Base-by-base conservation (phyloP, 257 asterid genomes). In the Apocynum venetum region DNA sequence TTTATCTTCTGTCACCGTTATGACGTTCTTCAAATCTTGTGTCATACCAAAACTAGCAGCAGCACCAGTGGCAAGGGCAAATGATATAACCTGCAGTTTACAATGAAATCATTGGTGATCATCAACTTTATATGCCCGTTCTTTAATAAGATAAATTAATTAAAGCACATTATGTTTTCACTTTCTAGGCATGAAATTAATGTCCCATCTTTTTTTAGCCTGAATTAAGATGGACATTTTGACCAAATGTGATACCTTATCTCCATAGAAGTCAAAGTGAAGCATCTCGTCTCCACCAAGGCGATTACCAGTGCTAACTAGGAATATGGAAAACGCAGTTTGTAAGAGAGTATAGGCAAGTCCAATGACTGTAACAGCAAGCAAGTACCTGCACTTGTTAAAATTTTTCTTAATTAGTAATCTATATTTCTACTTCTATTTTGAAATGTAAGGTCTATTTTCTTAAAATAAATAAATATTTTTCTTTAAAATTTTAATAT, bases 21-120 rank as follows among this genome's bases (percentile, higher is more conserved):
- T 11, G 0, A 41, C 0, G 31, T 8, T 71, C 81, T 73, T 86
- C 11, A 83, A 51, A 41, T 87, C 91, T 44, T 77, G 60, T 8
- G 89, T 84, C 84, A 84, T 49, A 2, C 89, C 91, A 73, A 85
- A 82, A 51, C 89, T 82, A 1, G 91, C 90, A 0, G 91, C 91
- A 1, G 87, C 87, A 2, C 88, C 91, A 0, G 90, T 79, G 0
- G 80, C 87, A 10, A 89, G 71, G 3, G 82, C 17, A 55, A 76
- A 87, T n/a, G 91, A 77, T 14, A 82, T 71, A 13, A 76, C 66
- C 92, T 89, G 78, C 81, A 25, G 31, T 25, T 25, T 25, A 25
- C 31, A 25, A 25, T 25, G 31, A 25, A 25, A 25, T 25, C 31
- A 25, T 25, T 25, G 31, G 31, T 25, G 31, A 25, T 25, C 31